Conservation (phyloP, 139 green algal genomes). For the Micractinium sp. region DNA sequence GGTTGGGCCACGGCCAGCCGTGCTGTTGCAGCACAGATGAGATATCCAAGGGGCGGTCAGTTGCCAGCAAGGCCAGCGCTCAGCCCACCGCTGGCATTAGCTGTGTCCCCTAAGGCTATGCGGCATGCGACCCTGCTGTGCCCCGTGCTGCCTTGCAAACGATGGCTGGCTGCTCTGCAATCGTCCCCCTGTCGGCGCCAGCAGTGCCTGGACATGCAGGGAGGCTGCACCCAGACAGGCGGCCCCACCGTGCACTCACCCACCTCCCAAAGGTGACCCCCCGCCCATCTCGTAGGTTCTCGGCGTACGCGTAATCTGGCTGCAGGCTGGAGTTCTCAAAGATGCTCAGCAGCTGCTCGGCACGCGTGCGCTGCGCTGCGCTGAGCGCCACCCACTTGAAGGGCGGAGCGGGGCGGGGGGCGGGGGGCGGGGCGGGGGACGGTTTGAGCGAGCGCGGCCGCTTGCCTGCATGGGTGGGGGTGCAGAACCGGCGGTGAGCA, state of each 20-base stretch:
- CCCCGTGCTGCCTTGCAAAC: no score
- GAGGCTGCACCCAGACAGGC: no score
- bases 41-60: no score
- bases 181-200: no score
- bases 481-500: background rate
- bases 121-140: no score
- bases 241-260: background rate
- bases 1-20: background rate
- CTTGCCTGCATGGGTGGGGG: background rate
- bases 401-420: background rate
- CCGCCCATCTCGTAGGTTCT: slow-evolving; percentile 20
- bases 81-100: no score
- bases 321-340: slow-evolving; percentile 21
- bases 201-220: no score
- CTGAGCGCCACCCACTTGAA: background rate
- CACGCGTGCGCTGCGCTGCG: background rate
- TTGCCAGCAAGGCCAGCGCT: no score
- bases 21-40: no score
- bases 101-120: no score
- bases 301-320: slow-evolving; percentile 7
- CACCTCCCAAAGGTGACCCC: slow-evolving; percentile 33
- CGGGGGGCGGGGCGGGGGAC: background rate
- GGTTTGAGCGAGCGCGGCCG: background rate
- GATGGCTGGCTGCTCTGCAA: no score
- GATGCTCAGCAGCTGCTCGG: slow-evolving; percentile 2